Percentiles rank a stretch among this genome's conserved stretches.
phyloP scores from a whole-genome alignment of 164 flowering plant species.

The Magnolia kwangsiensis region DNA sequence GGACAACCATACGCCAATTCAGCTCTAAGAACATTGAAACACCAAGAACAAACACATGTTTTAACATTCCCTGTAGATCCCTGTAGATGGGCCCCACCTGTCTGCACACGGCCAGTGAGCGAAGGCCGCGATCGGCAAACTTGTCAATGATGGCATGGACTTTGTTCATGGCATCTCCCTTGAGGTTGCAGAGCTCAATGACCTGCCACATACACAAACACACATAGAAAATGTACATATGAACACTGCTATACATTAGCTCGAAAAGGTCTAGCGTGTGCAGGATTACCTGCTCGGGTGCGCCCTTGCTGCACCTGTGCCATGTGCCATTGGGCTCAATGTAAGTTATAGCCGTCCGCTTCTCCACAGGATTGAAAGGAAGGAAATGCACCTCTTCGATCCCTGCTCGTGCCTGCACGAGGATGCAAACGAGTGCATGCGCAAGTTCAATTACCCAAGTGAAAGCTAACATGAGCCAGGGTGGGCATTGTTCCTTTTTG shows the following conservation, averaged over 20 bases:
- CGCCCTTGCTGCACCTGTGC: conserved; percentile 45
- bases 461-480: not conserved
- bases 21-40: not conserved
- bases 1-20: not conserved
- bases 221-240: not conserved
- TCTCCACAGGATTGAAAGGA: conserved; percentile 49
- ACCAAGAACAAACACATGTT: not conserved
- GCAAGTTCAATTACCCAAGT: not conserved
- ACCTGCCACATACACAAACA: conserved; percentile 28
- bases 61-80: too few species aligned
- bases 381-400: conserved; percentile 45
- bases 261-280: too few species aligned
- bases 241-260: too few species aligned
- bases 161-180: conserved; percentile 43
- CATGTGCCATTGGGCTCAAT: conserved; percentile 29
- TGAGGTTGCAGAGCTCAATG: conserved; percentile 66
- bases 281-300: conserved; percentile 35
- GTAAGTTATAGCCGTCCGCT: conserved; percentile 49
- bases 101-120: conserved; percentile 64
- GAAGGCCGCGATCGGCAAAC: conserved; percentile 75
- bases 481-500: too few species aligned
- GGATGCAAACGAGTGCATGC: not conserved
- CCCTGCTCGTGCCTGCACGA: conserved; percentile 39
- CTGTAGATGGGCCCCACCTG: conserved; percentile 34
- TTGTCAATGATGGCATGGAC: conserved; percentile 50